These are phyloP conservation scores for Drechslera avenae DNA, from an alignment of 2,329 filamentous ascomycete species.

Conservation along the genomic window DNA sequence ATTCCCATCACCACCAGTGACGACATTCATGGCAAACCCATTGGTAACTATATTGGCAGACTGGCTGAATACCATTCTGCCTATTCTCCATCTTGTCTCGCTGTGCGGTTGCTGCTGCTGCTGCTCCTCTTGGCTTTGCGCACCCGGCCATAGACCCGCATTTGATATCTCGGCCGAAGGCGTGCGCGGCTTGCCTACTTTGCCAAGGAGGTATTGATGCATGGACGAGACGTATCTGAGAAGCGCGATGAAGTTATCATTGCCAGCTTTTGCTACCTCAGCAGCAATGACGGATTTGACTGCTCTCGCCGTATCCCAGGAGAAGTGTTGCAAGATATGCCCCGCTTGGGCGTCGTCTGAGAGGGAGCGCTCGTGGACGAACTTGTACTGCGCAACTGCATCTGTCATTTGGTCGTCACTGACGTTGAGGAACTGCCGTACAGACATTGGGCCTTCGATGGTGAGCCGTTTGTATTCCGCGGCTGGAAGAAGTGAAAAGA, in stretches of 20 bases:
- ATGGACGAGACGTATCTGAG: slow-evolving; percentile 51
- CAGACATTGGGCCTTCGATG: slow-evolving; percentile 46
- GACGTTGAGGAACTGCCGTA: slow-evolving; percentile 18
- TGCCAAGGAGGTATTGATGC: slow-evolving; percentile 44
- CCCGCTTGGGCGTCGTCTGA: background rate
- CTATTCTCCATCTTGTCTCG: slow-evolving; percentile 34
- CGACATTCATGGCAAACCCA: slow-evolving; percentile 48
- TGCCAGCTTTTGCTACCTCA: slow-evolving; percentile 24
- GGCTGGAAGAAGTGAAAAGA: slow-evolving; percentile 43
- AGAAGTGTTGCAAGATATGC: slow-evolving; percentile 15
- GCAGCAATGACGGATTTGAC: slow-evolving; percentile 21
- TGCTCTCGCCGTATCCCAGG: slow-evolving; percentile 25
- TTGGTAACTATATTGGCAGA: slow-evolving; percentile 47
- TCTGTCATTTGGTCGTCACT: slow-evolving; percentile 41
- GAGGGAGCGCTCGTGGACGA: slow-evolving; percentile 15
- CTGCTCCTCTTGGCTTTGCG: background rate
- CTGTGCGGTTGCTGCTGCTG: too few species aligned
- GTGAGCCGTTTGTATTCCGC: slow-evolving; percentile 37
- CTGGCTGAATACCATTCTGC: slow-evolving; percentile 54
- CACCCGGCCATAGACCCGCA: slow-evolving; percentile 46
- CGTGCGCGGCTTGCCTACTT: slow-evolving; percentile 48
- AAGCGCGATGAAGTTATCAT: slow-evolving; percentile 45
- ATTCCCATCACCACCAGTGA: slow-evolving; percentile 54
- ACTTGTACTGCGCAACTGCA: slow-evolving; percentile 19
- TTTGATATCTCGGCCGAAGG: slow-evolving; percentile 55